Evolutionary conservation across 2,329 filamentous ascomycete species (phyloP).

Genomic region (Teratosphaeria zuluensis): DNA sequence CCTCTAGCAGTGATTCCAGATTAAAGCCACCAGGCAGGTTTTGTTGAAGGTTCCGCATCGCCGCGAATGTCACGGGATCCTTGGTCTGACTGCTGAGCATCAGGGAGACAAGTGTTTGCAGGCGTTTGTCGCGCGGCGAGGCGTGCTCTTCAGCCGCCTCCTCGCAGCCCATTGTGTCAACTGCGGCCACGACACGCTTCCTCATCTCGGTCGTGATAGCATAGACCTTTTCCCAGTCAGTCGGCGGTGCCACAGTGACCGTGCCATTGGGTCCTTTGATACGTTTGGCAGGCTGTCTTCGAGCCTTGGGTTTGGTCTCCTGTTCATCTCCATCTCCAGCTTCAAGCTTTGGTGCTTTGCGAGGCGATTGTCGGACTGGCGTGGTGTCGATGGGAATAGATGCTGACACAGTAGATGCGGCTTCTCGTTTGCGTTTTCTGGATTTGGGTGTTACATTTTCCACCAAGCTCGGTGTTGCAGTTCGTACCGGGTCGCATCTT

Average conservation of each 20-base stretch:
- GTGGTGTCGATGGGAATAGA: conserved; percentile 1
- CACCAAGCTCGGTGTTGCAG: background rate
- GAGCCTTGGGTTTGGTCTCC: conserved; percentile 6
- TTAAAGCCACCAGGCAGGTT: conserved; percentile 60
- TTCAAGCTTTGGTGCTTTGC: conserved; percentile 12
- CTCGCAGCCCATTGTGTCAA: conserved; percentile 97
- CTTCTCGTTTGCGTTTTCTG: background rate
- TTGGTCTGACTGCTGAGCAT: conserved; percentile 94
- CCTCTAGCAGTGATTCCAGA: conserved; percentile 65
- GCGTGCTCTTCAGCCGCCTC: conserved; percentile 51
- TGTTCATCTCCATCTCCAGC: background rate
- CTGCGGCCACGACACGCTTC: conserved; percentile 62
- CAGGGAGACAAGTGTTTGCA: conserved; percentile 76
- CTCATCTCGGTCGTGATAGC: conserved; percentile 67
- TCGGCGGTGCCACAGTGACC: conserved; percentile 44
- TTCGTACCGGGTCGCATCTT: background rate
- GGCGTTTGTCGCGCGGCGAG: conserved; percentile 53
- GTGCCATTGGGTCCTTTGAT: conserved; percentile 24
- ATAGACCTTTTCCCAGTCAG: conserved; percentile 80
- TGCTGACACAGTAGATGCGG: background rate
- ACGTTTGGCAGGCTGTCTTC: conserved; percentile 24
- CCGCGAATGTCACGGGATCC: conserved; percentile 78
- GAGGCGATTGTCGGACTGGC: conserved; percentile 16
- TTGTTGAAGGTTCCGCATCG: conserved; percentile 68
- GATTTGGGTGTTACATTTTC: background rate